phyloP scores from a whole-genome alignment of 2,329 filamentous ascomycete genomes.

The Aspergillus awamori region DNA sequence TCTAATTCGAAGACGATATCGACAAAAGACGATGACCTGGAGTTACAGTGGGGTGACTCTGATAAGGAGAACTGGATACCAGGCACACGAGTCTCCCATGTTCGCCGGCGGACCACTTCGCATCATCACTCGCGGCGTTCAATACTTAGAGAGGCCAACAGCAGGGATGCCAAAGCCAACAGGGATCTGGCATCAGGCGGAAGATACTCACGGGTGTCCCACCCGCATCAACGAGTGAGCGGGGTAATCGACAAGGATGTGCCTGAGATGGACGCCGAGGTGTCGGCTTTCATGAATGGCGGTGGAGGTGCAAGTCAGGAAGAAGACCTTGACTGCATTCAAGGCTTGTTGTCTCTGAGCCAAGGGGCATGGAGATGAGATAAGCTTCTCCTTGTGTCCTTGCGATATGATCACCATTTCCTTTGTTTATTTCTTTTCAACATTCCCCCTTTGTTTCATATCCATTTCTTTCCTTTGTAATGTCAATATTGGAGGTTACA shows the following conservation, averaged over 20 bases:
- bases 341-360: slow-evolving; percentile 83
- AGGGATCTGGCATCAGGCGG: slow-evolving; percentile 27
- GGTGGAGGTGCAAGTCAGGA: slow-evolving; percentile 64
- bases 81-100: slow-evolving; percentile 48
- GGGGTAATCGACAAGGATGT: slow-evolving; percentile 41
- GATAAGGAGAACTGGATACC: slow-evolving; percentile 92
- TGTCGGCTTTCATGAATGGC: slow-evolving; percentile 74
- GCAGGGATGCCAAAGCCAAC: slow-evolving; percentile 29
- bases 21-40: slow-evolving; percentile 41
- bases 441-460: slow-evolving; percentile 24
- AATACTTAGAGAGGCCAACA: slow-evolving; percentile 50
- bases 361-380: slow-evolving; percentile 83
- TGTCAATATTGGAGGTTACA: slow-evolving; percentile 30
- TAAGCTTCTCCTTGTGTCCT: slow-evolving; percentile 3
- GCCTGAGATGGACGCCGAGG: slow-evolving; percentile 61
- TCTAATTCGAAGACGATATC: slow-evolving; percentile 33
- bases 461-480: slow-evolving; percentile 20
- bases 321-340: slow-evolving; percentile 83
- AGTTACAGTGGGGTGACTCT: slow-evolving; percentile 68
- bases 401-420: slow-evolving; percentile 22
- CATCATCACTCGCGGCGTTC: slow-evolving; percentile 37
- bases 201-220: slow-evolving; percentile 32
- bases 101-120: slow-evolving; percentile 37
- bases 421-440: slow-evolving; percentile 28
- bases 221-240: slow-evolving; percentile 26